A percentile compares a stretch with the other conserved stretches of the same genome.
Conservation (phyloP, 768 basidiomycete genomes). For the Rubroboletus satanas region DNA sequence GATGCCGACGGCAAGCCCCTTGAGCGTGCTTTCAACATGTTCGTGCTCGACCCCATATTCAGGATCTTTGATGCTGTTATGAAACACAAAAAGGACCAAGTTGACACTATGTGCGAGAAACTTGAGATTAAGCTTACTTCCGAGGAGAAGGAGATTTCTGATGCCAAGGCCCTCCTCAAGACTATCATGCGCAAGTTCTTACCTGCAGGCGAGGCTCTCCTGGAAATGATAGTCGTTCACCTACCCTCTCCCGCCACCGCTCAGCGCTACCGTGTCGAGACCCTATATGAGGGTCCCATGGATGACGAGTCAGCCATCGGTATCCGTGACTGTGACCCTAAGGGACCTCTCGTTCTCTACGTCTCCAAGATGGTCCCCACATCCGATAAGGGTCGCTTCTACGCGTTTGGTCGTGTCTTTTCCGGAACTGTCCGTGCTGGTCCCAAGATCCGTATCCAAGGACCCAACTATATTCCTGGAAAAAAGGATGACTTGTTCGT, state of each 20-base stretch:
- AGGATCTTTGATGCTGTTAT: slow-evolving; percentile 97
- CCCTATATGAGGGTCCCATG: slow-evolving; percentile 99
- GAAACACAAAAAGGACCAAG: slow-evolving; percentile 97
- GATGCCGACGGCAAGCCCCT: slow-evolving; percentile 85
- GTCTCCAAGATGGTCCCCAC: slow-evolving; percentile 99
- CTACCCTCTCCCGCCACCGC: slow-evolving; percentile 96
- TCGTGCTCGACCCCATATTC: slow-evolving; percentile 99
- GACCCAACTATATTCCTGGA: slow-evolving; percentile 97
- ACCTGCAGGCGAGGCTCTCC: slow-evolving; percentile 94
- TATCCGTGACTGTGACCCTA: slow-evolving; percentile 97
- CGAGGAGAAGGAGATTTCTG: slow-evolving; percentile 83
- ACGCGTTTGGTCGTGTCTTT: slow-evolving; percentile 99
- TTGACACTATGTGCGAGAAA: slow-evolving; percentile 85
- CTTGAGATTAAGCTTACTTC: slow-evolving; percentile 86
- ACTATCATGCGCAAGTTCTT: slow-evolving; percentile 99
- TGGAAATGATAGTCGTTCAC: slow-evolving; percentile 99
- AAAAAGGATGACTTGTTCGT: slow-evolving; percentile 98
- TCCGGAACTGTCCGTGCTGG: slow-evolving; percentile 96
- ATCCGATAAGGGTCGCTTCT: slow-evolving; percentile 99
- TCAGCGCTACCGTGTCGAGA: slow-evolving; percentile 98
- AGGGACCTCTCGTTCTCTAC: slow-evolving; percentile 94
- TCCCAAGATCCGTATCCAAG: slow-evolving; percentile 99
- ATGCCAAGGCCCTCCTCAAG: slow-evolving; percentile 95
- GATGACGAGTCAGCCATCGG: slow-evolving; percentile 99
- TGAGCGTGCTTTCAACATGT: slow-evolving; percentile 97